A percentile compares a stretch with the other conserved stretches of the same genome.
These are phyloP conservation scores for Clavispora santaluciae DNA, from an alignment of 805 yeast species.

Conservation along the genomic window DNA sequence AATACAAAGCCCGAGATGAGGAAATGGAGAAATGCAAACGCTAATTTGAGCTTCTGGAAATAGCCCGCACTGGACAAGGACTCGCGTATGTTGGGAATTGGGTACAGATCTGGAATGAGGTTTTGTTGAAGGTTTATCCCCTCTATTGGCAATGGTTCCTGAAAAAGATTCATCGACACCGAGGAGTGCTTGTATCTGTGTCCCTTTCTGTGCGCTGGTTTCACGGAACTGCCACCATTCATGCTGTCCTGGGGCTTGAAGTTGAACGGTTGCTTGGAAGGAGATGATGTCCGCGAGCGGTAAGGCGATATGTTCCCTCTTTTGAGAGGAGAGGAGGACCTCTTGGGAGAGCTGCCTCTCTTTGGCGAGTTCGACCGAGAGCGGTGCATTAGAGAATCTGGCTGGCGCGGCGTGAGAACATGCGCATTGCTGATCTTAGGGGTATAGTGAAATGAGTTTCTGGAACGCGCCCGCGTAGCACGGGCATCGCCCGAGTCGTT, in stretches of 20 bases:
- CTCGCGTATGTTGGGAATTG: conserved; percentile 69
- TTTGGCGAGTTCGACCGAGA: conserved; percentile 24
- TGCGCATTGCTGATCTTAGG: conserved; percentile 10
- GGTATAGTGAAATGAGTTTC: conserved; percentile 19
- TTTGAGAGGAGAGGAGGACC: conserved; percentile 17
- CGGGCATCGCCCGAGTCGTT: conserved; percentile 12
- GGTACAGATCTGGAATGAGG: conserved; percentile 57
- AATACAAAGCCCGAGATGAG: conserved; percentile 52
- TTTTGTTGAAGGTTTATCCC: conserved; percentile 50
- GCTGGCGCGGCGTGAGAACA: conserved; percentile 21
- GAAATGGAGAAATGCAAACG: conserved; percentile 58
- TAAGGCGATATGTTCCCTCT: conserved; percentile 10
- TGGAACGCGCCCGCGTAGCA: conserved; percentile 6
- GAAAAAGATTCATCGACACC: conserved; percentile 92
- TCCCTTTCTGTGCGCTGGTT: conserved; percentile 79
- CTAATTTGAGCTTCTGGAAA: conserved; percentile 54
- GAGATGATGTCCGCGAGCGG: conserved; percentile 10
- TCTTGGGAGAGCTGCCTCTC: conserved; percentile 28
- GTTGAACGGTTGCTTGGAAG: conserved; percentile 50
- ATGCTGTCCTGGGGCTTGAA: conserved; percentile 51
- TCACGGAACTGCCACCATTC: conserved; percentile 18
- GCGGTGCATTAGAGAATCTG: conserved; percentile 19
- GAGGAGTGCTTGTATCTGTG: conserved; percentile 95
- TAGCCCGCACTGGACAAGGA: conserved; percentile 53
- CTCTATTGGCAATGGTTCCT: conserved; percentile 66